Evolutionary conservation across 192 early-diverging fungal genomes (phyloP).

Genomic region (Gorgonomyces haynaldii): DNA sequence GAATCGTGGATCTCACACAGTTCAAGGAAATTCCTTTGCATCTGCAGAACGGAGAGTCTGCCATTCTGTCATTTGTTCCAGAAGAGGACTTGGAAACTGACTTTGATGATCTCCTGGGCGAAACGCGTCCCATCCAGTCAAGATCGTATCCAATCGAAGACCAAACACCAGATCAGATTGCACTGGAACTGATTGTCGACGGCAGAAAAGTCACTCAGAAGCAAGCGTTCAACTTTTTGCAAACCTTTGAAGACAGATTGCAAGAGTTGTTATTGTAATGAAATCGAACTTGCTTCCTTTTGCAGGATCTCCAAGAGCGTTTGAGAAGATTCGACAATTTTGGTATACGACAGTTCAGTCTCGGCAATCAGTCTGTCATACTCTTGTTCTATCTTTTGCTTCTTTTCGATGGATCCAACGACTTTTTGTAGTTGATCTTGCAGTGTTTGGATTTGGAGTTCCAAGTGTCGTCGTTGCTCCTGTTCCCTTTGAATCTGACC

Average conservation of each 20-base stretch:
- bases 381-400: conserved; percentile 6
- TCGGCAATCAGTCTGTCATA: conserved; percentile 14
- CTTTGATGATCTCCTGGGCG: neutral
- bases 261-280: too few relatives aligned
- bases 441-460: neutral
- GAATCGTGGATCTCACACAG: neutral
- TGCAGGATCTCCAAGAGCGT: conserved; percentile 5
- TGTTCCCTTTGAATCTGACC: neutral
- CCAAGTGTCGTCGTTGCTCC: neutral
- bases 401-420: neutral
- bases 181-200: too few relatives aligned
- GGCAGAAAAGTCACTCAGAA: too few relatives aligned
- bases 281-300: too few relatives aligned
- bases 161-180: too few relatives aligned
- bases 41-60: neutral
- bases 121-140: neutral
- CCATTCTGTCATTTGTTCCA: neutral
- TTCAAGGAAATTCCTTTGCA: neutral
- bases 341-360: conserved; percentile 10
- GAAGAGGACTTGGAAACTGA: neutral
- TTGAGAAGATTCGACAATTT: conserved; percentile 16
- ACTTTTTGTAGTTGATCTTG: neutral
- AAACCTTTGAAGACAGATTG: too few relatives aligned
- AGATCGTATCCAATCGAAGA: too few relatives aligned
- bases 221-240: too few relatives aligned